Conservation (phyloP, 768 basidiomycete genomes). For the Chlorophyllum brunneum region DNA sequence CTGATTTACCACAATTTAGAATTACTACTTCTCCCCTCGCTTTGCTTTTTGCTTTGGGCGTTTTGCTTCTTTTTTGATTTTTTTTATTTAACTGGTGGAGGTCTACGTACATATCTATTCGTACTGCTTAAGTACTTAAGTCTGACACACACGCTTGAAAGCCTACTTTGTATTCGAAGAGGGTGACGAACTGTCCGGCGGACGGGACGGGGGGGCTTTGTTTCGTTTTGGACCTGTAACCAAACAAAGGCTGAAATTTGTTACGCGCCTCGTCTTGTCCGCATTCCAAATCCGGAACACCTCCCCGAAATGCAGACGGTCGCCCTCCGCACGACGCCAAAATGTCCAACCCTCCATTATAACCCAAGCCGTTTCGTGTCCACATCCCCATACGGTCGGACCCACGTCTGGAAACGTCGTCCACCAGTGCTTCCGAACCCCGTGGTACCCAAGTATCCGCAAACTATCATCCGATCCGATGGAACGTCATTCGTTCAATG, state of each 20-base stretch:
- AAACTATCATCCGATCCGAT: conserved; percentile 82
- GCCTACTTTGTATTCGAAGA: too few species aligned
- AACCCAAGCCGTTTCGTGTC: conserved; percentile 38
- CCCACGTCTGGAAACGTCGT: conserved; percentile 78
- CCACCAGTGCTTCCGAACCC: conserved; percentile 72
- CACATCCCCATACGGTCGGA: conserved; percentile 76
- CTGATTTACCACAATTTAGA: too few species aligned
- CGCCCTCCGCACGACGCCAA: neutral
- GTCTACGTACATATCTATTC: too few species aligned
- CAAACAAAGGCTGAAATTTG: conserved; percentile 8
- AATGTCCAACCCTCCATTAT: neutral
- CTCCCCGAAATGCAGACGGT: neutral
- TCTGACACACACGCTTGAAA: too few species aligned
- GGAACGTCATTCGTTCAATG: conserved; percentile 86
- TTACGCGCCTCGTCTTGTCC: neutral
- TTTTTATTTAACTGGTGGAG: too few species aligned
- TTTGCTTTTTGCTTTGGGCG: too few species aligned
- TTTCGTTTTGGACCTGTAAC: neutral
- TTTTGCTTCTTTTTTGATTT: too few species aligned
- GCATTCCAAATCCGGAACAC: neutral
- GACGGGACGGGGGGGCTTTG: too few species aligned
- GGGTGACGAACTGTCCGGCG: too few species aligned
- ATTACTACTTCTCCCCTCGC: too few species aligned
- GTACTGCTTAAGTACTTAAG: too few species aligned
- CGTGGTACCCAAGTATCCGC: conserved; percentile 81